phyloP scores from a whole-genome alignment of 768 basidiomycete species.

The Filobasidium floriforme region DNA sequence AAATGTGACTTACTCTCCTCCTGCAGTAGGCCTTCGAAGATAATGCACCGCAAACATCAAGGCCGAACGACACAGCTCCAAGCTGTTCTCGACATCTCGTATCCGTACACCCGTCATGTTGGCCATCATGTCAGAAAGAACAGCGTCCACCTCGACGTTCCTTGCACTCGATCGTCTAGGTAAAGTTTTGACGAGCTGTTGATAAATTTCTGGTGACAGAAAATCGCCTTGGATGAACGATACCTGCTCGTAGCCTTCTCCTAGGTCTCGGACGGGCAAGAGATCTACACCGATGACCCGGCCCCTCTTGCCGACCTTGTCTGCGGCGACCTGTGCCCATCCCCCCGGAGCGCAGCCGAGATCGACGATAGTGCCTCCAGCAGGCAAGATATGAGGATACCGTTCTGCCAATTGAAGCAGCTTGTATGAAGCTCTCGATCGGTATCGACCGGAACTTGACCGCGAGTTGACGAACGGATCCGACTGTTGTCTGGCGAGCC shows the following conservation, averaged over 20 bases:
- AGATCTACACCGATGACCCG: slow-evolving; percentile 74
- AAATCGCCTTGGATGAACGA: slow-evolving; percentile 71
- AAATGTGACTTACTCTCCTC: slow-evolving; percentile 21
- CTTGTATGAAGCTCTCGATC: slow-evolving; percentile 87
- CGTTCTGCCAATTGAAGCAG: slow-evolving; percentile 66
- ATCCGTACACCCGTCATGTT: slow-evolving; percentile 66
- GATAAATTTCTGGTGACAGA: slow-evolving; percentile 53
- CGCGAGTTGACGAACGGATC: slow-evolving; percentile 46
- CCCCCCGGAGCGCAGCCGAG: slow-evolving; percentile 88
- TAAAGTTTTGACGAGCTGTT: slow-evolving; percentile 47
- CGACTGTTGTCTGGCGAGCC: slow-evolving; percentile 40
- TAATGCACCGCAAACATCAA: slow-evolving; percentile 56
- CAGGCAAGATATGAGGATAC: slow-evolving; percentile 52
- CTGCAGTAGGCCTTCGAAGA: slow-evolving; percentile 51
- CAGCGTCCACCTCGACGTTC: slow-evolving; percentile 58
- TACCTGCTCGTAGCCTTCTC: slow-evolving; percentile 53
- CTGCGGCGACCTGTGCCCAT: slow-evolving; percentile 72
- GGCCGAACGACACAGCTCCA: slow-evolving; percentile 68
- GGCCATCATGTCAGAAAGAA: slow-evolving; percentile 84
- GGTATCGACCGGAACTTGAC: slow-evolving; percentile 48
- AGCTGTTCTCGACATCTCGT: slow-evolving; percentile 60
- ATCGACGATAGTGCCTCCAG: slow-evolving; percentile 59
- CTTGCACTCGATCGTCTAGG: background rate
- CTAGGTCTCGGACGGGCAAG: slow-evolving; percentile 61
- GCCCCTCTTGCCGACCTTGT: slow-evolving; percentile 18